phyloP scores from a whole-genome alignment of 805 yeast species.

The Wickerhamomyces ciferrii region DNA sequence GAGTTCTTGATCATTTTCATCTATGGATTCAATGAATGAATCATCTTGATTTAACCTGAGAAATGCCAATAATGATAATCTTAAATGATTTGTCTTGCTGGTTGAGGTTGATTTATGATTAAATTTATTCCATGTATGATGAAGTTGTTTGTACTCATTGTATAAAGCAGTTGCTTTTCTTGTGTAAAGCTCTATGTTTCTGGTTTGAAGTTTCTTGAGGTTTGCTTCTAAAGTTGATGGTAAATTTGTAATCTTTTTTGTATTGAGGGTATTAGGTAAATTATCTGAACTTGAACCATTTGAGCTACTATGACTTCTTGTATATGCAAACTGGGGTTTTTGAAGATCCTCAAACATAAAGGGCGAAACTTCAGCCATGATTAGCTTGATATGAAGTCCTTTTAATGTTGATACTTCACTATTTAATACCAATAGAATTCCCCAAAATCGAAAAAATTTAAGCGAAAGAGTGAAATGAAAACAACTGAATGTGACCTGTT shows the following conservation, averaged over 20 bases:
- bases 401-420: neutral
- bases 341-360: neutral
- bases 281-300: conserved; percentile 1
- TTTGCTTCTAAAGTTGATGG: neutral
- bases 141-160: neutral
- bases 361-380: neutral
- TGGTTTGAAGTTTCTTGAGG: neutral
- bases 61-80: conserved; percentile 10
- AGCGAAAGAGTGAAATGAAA: neutral
- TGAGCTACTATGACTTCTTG: neutral
- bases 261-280: neutral
- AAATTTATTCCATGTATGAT: conserved; percentile 1
- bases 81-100: conserved; percentile 7
- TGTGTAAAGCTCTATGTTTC: neutral
- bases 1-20: neutral
- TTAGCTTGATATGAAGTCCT: neutral
- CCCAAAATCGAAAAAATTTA: neutral
- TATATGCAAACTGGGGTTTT: conserved; percentile 1
- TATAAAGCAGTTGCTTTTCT: neutral
- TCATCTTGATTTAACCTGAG: conserved; percentile 6
- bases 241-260: neutral
- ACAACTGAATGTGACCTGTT: neutral
- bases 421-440: neutral
- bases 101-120: conserved; percentile 3
- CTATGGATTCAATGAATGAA: neutral